Evolutionary conservation across 192 early-diverging fungal species (phyloP).

Genomic region (Linnemannia schmuckeri): DNA sequence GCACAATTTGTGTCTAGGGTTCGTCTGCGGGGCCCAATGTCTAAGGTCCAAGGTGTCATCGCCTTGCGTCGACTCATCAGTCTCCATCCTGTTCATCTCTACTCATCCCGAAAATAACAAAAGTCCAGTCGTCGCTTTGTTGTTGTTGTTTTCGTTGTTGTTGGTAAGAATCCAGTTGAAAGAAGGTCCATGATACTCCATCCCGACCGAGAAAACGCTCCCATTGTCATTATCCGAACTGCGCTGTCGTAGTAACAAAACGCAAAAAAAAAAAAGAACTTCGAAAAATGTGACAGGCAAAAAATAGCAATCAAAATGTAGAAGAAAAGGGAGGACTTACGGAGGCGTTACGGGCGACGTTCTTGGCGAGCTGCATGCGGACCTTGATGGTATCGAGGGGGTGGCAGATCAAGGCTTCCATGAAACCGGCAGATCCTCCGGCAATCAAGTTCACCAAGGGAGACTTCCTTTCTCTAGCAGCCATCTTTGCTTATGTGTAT

Average conservation of each 20-base stretch:
- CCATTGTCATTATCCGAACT: background rate
- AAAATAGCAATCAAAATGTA: background rate
- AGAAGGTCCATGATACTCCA: background rate
- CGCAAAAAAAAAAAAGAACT: background rate
- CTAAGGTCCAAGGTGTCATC: background rate
- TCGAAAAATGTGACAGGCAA: background rate
- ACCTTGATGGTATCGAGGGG: slow-evolving; percentile 99
- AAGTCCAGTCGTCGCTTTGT: background rate
- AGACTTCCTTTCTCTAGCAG: slow-evolving; percentile 65
- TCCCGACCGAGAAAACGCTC: background rate
- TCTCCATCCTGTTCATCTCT: background rate
- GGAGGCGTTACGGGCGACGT: slow-evolving; percentile 63
- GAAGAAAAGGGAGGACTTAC: slow-evolving; percentile 48
- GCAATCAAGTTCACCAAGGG: slow-evolving; percentile 86
- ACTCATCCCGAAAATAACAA: background rate
- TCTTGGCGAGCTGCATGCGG: slow-evolving; percentile 92
- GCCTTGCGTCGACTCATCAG: too few species aligned
- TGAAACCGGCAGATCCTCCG: slow-evolving; percentile 92
- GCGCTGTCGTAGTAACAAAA: background rate
- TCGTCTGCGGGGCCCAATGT: slow-evolving; percentile 1
- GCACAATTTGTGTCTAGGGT: too few species aligned
- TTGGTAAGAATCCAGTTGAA: background rate
- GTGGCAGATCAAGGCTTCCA: slow-evolving; percentile 91
- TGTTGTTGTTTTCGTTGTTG: background rate
- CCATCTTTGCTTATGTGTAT: slow-evolving; percentile 14